These are phyloP conservation scores for Cornus suecica DNA, from an alignment of 148 eudicot genomes.

Conservation along the genomic window DNA sequence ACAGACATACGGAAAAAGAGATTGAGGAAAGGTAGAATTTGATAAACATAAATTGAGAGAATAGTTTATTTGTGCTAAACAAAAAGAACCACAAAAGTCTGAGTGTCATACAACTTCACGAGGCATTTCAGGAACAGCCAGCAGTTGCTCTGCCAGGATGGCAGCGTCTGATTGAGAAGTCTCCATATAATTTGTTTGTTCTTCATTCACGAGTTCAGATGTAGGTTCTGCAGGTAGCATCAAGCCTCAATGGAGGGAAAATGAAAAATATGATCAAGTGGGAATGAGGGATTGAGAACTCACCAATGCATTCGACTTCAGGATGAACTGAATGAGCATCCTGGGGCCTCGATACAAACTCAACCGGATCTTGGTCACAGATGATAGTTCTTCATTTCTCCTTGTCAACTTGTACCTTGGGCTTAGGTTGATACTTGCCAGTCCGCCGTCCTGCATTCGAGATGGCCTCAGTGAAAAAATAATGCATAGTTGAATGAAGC, in stretches of 20 bases:
- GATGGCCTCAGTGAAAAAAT: constrained; percentile 7
- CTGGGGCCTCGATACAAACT: constrained; percentile 21
- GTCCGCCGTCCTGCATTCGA: constrained; percentile 38
- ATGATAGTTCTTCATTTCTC: constrained; percentile 7
- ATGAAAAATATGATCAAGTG: constrained; percentile 29
- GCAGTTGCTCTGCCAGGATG: constrained; percentile 5
- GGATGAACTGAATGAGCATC: constrained; percentile 25
- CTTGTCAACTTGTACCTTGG: constrained; percentile 35
- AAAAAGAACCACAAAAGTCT: neutral
- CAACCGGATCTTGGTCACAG: constrained; percentile 14
- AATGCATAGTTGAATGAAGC: neutral
- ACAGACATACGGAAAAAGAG: neutral
- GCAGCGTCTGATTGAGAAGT: constrained; percentile 23
- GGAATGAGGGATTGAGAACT: constrained; percentile 21
- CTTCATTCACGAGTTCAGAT: constrained; percentile 30
- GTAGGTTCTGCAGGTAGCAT: constrained; percentile 29
- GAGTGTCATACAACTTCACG: constrained; percentile 24
- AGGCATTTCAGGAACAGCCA: constrained; percentile 21
- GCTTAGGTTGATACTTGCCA: constrained; percentile 58
- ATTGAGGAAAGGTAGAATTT: neutral
- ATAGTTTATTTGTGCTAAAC: neutral
- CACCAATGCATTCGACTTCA: constrained; percentile 25
- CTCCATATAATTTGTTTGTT: constrained; percentile 13
- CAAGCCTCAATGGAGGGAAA: constrained; percentile 26
- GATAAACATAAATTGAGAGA: neutral